Conservation (phyloP, 192 early-diverging fungal genomes). For the Linnemannia elongata region DNA sequence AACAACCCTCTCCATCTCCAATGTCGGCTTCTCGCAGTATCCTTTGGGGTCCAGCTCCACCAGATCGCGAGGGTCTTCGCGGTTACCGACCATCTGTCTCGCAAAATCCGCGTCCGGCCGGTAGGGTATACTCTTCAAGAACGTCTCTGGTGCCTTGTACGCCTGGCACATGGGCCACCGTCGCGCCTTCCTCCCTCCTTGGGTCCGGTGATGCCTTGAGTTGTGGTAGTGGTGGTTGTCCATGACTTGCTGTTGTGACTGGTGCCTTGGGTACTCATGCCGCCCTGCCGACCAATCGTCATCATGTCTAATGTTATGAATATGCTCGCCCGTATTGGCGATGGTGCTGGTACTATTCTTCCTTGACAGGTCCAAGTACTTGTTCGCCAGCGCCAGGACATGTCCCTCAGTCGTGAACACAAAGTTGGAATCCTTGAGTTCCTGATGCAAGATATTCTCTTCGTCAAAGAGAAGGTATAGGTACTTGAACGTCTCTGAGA, state of each 20-base stretch:
- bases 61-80: conserved; percentile 14
- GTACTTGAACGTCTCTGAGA: conserved; percentile 97
- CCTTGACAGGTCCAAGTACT: not conserved
- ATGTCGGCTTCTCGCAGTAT: conserved; percentile 59
- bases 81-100: conserved; percentile 58
- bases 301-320: not conserved
- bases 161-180: conserved; percentile 22
- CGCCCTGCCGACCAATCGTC: not conserved
- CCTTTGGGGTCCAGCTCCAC: conserved; percentile 56
- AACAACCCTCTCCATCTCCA: conserved; percentile 46
- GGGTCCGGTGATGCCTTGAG: not conserved
- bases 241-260: not conserved
- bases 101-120: conserved; percentile 67
- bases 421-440: conserved; percentile 84
- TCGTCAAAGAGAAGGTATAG: conserved; percentile 95
- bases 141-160: conserved; percentile 34
- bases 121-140: conserved; percentile 58
- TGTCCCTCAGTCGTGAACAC: conserved; percentile 88
- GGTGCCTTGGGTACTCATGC: not conserved
- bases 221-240: not conserved
- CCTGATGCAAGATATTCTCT: conserved; percentile 75
- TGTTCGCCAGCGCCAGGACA: conserved; percentile 25
- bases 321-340: not conserved
- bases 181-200: not conserved
- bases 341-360: not conserved